These are phyloP conservation scores for Oryza brachyantha DNA, from an alignment of 176 grass and related monocot species.

Conservation along the genomic window DNA sequence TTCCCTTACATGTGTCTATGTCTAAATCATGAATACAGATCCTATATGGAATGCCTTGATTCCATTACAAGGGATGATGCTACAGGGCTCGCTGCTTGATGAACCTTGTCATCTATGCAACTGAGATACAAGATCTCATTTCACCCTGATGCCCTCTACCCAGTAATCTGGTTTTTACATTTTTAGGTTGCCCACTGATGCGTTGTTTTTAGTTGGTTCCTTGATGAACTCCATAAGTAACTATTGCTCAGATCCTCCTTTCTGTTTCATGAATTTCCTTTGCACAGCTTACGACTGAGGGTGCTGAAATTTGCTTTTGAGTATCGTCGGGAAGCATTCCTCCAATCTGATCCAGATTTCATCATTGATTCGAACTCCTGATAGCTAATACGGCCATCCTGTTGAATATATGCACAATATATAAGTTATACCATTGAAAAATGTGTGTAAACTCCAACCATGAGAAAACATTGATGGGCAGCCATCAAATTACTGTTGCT, in stretches of 20 bases:
- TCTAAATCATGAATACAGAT: constrained; percentile 42
- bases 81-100: constrained; percentile 29
- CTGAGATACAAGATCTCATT: constrained; percentile 17
- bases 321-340: constrained; percentile 65
- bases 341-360: constrained; percentile 87
- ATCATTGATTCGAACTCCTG: constrained; percentile 86
- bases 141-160: constrained; percentile 4
- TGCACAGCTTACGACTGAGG: constrained; percentile 69
- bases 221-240: constrained; percentile 14
- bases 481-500: neutral
- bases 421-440: constrained; percentile 21
- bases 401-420: constrained; percentile 43
- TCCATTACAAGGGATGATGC: constrained; percentile 35
- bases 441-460: neutral
- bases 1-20: constrained; percentile 40
- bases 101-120: constrained; percentile 28
- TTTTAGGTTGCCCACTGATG: constrained; percentile 35
- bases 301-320: constrained; percentile 52
- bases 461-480: neutral
- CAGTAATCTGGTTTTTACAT: constrained; percentile 27
- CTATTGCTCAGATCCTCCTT: constrained; percentile 29
- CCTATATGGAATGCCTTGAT: constrained; percentile 33
- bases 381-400: constrained; percentile 95
- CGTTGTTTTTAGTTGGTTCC: constrained; percentile 18
- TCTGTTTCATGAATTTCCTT: constrained; percentile 43